Evolutionary conservation across 2,329 filamentous ascomycete genomes (phyloP).

Genomic region (Clarireedia homoeocarpa): DNA sequence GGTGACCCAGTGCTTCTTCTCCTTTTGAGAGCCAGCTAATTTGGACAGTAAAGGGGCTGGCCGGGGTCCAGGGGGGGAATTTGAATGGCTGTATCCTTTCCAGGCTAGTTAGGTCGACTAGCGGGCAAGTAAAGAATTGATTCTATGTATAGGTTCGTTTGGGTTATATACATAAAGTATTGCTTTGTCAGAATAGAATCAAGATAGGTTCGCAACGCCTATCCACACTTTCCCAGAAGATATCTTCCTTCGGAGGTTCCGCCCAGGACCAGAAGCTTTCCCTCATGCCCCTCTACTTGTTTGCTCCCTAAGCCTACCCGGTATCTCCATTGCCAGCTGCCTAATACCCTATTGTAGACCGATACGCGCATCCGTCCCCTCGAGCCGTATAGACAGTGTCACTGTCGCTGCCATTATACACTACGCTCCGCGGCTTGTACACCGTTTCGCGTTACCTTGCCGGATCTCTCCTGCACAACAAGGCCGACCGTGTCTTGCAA

Average conservation of each 20-base stretch:
- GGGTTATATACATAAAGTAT: not conserved
- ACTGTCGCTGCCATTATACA: not conserved
- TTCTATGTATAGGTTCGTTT: not conserved
- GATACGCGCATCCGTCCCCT: no score
- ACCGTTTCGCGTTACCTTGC: not conserved
- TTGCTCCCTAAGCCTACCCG: not conserved
- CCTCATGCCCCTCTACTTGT: not conserved
- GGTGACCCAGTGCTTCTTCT: no score
- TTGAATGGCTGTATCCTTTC: no score
- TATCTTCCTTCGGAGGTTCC: not conserved
- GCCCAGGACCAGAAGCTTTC: not conserved
- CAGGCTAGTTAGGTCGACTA: no score
- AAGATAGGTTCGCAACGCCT: no score
- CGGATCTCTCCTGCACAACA: not conserved
- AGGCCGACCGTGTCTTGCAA: not conserved
- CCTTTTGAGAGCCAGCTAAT: no score
- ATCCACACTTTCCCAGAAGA: no score
- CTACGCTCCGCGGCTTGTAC: not conserved
- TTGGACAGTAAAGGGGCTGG: no score
- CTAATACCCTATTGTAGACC: not conserved
- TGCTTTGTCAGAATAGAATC: not conserved
- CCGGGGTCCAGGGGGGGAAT: no score
- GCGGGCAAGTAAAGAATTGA: not conserved
- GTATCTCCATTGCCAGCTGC: not conserved
- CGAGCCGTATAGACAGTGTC: not conserved